Evolutionary conservation across 2,329 filamentous ascomycete genomes (phyloP), one percentile per base, ranked within the genome.

Genomic region (Colletotrichum australisinense): DNA sequence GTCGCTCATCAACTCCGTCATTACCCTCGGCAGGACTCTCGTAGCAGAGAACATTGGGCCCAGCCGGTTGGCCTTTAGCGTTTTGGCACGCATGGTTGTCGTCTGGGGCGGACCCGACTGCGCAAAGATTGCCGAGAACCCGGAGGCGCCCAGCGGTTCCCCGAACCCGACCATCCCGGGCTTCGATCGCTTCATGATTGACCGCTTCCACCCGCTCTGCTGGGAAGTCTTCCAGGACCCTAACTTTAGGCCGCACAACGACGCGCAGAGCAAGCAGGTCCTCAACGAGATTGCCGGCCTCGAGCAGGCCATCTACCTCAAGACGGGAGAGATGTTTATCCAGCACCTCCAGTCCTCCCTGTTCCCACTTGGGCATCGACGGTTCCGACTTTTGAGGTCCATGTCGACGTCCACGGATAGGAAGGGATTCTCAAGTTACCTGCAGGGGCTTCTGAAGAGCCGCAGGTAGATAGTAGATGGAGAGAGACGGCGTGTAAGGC

Each of bases 21-120:
- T 96, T 74, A 92, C 93, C 74, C 93, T 98, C 75, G 93, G 95
- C 67, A 93, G 93, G 81, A 95, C 95, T 56, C 88, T 95, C 19
- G 80, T 82, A 3, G 89, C 90, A 49, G 89, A 88, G 58, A 91
- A 91, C 76, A 84, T 92, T 38, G 85, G 86, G 7, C 88, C 90
- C 2, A 91, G 89, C 76, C 86, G 89, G 58, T 90, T 98, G 74
- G 94, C 96, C 1, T 95, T 98, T 78, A 92, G 91, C 24, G 91
- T 98, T 14, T 89, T 99, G 78, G 89, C 90, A 26, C 92, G 92
- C 75, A 98, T 99, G 93, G 94, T 93, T 9, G 87, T 89, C 35
- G 92, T 95, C 53, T 99, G 97, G 96, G 96, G 97, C 70, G 97
- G 96, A 0, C 94, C 95, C 1, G 94, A 97, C 75, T 86, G 93